Evolutionary conservation across 495 filamentous ascomycete species (phyloP).

Genomic region (Penicillium pulvis): DNA sequence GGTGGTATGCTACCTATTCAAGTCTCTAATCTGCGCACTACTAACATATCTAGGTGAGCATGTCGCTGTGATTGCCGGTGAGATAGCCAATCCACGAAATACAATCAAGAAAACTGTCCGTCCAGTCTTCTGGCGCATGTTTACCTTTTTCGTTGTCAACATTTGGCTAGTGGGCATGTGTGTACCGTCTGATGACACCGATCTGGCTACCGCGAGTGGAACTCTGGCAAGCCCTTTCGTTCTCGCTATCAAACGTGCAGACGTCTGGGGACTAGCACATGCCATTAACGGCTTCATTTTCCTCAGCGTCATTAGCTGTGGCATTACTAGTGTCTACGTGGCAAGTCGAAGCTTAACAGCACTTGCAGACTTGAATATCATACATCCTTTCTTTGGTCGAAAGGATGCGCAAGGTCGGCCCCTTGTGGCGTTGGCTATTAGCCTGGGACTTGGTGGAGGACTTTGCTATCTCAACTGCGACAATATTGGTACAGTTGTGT

Average conservation of each 20-base stretch:
- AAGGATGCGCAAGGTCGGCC: slow-evolving; percentile 30
- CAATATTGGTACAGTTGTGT: slow-evolving; percentile 25
- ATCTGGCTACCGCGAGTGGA: slow-evolving; percentile 26
- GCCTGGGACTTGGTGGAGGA: slow-evolving; percentile 27
- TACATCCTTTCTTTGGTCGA: slow-evolving; percentile 31
- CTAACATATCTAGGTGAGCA: slow-evolving; percentile 21
- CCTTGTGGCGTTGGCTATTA: slow-evolving; percentile 25
- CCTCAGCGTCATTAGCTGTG: slow-evolving; percentile 32
- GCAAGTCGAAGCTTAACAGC: slow-evolving; percentile 33
- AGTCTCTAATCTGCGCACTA: not conserved
- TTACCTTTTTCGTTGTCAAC: slow-evolving; percentile 34
- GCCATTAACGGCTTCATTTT: slow-evolving; percentile 36
- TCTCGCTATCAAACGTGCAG: slow-evolving; percentile 29
- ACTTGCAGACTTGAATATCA: slow-evolving; percentile 24
- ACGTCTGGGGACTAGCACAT: slow-evolving; percentile 29
- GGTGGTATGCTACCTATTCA: slow-evolving; percentile 17
- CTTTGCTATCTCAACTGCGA: slow-evolving; percentile 31
- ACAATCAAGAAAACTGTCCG: slow-evolving; percentile 32
- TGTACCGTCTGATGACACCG: slow-evolving; percentile 25
- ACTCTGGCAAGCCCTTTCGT: slow-evolving; percentile 33
- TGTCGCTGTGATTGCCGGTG: slow-evolving; percentile 34
- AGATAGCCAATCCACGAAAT: slow-evolving; percentile 25
- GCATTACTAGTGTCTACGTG: slow-evolving; percentile 33
- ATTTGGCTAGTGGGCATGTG: slow-evolving; percentile 38
- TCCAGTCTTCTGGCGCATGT: slow-evolving; percentile 37